Conservation (phyloP, 345 rosid genomes). For the Salix viminalis region DNA sequence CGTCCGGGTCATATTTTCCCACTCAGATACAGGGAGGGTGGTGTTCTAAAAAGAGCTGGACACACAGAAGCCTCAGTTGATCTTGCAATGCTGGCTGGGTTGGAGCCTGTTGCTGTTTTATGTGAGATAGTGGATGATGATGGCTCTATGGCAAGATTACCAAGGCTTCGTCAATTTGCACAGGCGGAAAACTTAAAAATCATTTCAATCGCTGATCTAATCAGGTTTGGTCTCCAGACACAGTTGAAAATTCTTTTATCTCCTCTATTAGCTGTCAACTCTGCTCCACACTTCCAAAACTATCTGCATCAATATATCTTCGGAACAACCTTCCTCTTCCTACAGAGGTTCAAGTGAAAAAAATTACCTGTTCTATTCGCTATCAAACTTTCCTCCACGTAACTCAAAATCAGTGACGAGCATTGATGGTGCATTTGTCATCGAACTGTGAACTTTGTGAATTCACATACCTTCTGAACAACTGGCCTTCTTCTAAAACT, state of each 20-base stretch:
- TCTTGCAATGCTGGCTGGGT: conserved; percentile 27
- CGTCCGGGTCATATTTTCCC: conserved; percentile 37
- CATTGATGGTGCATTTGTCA: neutral
- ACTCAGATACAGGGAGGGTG: conserved; percentile 31
- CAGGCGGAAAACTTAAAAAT: conserved; percentile 26
- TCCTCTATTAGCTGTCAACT: neutral
- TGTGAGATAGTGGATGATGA: conserved; percentile 35
- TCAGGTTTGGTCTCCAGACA: conserved; percentile 16
- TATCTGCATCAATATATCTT: neutral
- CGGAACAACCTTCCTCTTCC: neutral
- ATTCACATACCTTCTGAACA: neutral
- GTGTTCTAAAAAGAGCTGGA: conserved; percentile 33
- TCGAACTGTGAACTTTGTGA: neutral
- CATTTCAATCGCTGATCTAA: conserved; percentile 26
- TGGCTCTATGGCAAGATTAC: conserved; percentile 35
- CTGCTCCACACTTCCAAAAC: neutral
- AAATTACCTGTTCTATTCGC: neutral
- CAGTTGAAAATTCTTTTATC: neutral
- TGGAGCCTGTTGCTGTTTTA: conserved; percentile 30
- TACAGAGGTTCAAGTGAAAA: neutral
- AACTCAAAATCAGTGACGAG: neutral
- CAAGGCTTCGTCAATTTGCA: conserved; percentile 28
- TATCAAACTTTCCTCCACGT: neutral
- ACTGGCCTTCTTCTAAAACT: neutral
- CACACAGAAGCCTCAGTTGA: conserved; percentile 34